Evolutionary conservation across 1,284 basidiomycete genomes (phyloP), one percentile per base, ranked within the genome.

Genomic region (Boletellus sp.): DNA sequence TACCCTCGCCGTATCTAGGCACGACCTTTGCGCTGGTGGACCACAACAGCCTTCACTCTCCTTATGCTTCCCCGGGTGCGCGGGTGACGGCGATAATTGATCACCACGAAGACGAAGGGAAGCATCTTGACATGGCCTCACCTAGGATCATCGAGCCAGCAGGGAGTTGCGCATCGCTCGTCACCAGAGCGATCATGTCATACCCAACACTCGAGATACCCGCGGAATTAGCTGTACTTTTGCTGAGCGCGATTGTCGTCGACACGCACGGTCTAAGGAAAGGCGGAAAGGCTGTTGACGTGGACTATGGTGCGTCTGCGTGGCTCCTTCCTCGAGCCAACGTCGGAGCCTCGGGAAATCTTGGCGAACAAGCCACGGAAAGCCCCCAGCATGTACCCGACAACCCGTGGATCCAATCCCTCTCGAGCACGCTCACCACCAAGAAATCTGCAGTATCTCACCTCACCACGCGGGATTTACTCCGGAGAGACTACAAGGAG

Each of bases 401-500:
- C 1, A 60, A 70, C 3, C 61, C 72, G 30, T 68, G 69, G 8
- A 68, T 86, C 50, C 74, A 73, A 54, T 68, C 73, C 1, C 78
- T 89, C 22, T 74, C 79, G 7, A 59, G 68, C 7, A 70, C 72
- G 0, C 79, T 97, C 8, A 62, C 67, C 8, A 62, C 69, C 1
- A 80, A 81, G 69, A 98, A 98, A 67, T 65, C 63, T 5, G 81
- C 88, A 55, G 75, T 97, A 10, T 79, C 81, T 0, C 79, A 83
- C 55, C 77, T 98, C 24, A 74, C 73, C 32, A 83, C 85, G 0
- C 74, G 80, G 44, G 92, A 97, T 61, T 81, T 97, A 26, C 78
- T 98, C 5, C 76, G 89, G 18, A 76, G 96, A 18, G 96, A 98
- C 70, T 99, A 95, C 78, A 98, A 99, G 69, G 85, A 95, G 62